Evolutionary conservation across 108 stramenopile genomes (phyloP), one percentile per base, ranked within the genome.

Genomic region (Nitzschia sp.): DNA sequence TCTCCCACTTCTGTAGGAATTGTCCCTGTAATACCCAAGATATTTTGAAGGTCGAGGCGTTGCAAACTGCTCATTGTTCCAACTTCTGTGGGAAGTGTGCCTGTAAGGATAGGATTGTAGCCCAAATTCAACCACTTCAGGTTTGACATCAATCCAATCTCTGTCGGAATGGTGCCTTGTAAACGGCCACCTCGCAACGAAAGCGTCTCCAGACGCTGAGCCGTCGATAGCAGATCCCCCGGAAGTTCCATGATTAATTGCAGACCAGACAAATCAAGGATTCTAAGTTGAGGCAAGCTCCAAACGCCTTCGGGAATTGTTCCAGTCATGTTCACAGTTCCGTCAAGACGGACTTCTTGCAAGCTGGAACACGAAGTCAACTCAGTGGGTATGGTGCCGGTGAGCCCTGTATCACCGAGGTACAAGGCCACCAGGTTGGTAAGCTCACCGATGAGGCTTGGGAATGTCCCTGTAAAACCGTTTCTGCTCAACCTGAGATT

Each of bases 61-160:
- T 6, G 46, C 17, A 48, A 48, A 5, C 3, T 1, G 2, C 6
- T 17, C 46, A 48, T 17, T 2, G 14, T 15, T 1, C 77, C 70
- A 26, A 84, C 22, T 41, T 75, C 69, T 24, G 43, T 11, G 15
- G 87, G 83, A 26, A 88, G 63, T 9, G 74, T 74, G 20, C 87
- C 87, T 0, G 24, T 56, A 41, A 88, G 54, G 11, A 54, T 3
- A 41, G 46, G 22, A 59, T 85, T 85, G 63, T 64, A 71, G n/a
- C 71, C 71, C 42, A 80, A 38, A 50, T 63, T 53, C 41, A 73
- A 26, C 24, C 26, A 17, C 11, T 19, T 39, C 29, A 52, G 17
- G 15, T 21, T 12, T 2, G 46, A 17, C 11, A 21, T 12, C 2
- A 54, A 21, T 1, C 53, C 53, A 54, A 54, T 8, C 22, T 54